phyloP scores from a whole-genome alignment of 2,329 filamentous ascomycete genomes.

The Ustulina deusta region DNA sequence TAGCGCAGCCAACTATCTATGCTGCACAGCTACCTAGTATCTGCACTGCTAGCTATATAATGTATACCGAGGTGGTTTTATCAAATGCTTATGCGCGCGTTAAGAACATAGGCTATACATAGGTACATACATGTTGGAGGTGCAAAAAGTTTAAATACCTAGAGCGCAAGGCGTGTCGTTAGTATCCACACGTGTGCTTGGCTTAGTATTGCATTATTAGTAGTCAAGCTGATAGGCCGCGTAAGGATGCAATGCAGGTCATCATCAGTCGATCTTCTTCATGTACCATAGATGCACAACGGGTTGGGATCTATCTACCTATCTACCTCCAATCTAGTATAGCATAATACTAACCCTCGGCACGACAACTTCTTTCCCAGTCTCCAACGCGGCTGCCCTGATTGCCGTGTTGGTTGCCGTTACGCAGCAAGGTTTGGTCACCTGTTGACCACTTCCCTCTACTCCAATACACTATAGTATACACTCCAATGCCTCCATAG shows the following conservation, averaged over 20 bases:
- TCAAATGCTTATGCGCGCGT: not conserved
- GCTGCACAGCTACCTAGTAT: too few species aligned
- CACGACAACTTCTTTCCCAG: not conserved
- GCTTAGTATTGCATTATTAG: too few species aligned
- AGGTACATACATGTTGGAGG: not conserved
- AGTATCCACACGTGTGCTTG: too few species aligned
- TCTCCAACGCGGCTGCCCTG: not conserved
- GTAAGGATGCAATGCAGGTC: conserved; percentile 13
- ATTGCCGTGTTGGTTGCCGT: conserved; percentile 3
- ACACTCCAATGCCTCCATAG: not conserved
- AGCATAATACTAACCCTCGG: not conserved
- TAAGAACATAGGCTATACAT: not conserved
- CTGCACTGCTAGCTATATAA: not conserved
- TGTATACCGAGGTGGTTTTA: not conserved
- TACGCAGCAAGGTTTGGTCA: conserved; percentile 26
- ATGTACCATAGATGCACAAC: not conserved
- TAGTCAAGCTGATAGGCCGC: conserved; percentile 25
- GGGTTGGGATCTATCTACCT: conserved; percentile 6
- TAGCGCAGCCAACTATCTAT: too few species aligned
- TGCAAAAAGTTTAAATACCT: not conserved
- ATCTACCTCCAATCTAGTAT: too few species aligned
- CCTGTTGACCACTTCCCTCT: conserved; percentile 18
- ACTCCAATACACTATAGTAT: not conserved
- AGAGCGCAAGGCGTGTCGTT: not conserved
- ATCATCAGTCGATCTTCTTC: conserved; percentile 13